A percentile compares a stretch with the other conserved stretches of the same genome.
Evolutionary conservation across 164 flowering plant genomes (phyloP).

Genomic region (Sedum album): DNA sequence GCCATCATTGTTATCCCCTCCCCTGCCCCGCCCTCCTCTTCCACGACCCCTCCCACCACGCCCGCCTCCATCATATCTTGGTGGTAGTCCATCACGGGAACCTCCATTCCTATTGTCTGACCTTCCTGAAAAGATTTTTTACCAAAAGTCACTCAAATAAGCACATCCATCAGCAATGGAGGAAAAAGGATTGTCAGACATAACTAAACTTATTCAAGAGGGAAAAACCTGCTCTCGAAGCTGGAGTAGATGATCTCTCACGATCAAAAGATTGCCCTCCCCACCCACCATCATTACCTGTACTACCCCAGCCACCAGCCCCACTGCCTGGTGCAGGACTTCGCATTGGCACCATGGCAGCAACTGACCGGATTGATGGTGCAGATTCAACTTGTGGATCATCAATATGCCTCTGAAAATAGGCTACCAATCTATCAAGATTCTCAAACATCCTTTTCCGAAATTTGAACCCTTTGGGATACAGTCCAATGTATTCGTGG

Average conservation of each 20-base stretch:
- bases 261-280: conserved; percentile 51
- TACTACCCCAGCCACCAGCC: conserved; percentile 66
- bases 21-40: conserved; percentile 61
- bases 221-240: conserved; percentile 72
- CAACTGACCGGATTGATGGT: conserved; percentile 73
- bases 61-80: conserved; percentile 1
- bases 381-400: conserved; percentile 54
- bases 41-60: conserved; percentile 43
- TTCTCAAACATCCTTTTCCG: conserved; percentile 76
- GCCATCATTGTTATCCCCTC: conserved; percentile 25
- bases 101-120: conserved; percentile 40
- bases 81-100: conserved; percentile 44
- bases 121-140: conserved; percentile 32
- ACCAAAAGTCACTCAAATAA: not conserved
- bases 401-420: conserved; percentile 89
- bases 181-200: not conserved
- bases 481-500: conserved; percentile 81
- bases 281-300: conserved; percentile 51
- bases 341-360: conserved; percentile 92
- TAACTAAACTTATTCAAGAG: conserved; percentile 17
- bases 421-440: conserved; percentile 78
- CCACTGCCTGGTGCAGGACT: conserved; percentile 76
- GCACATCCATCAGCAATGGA: not conserved
- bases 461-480: conserved; percentile 90
- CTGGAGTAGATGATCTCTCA: conserved; percentile 52